Evolutionary conservation across 2,329 filamentous ascomycete genomes (phyloP).

Genomic region (Onygenales sp.): DNA sequence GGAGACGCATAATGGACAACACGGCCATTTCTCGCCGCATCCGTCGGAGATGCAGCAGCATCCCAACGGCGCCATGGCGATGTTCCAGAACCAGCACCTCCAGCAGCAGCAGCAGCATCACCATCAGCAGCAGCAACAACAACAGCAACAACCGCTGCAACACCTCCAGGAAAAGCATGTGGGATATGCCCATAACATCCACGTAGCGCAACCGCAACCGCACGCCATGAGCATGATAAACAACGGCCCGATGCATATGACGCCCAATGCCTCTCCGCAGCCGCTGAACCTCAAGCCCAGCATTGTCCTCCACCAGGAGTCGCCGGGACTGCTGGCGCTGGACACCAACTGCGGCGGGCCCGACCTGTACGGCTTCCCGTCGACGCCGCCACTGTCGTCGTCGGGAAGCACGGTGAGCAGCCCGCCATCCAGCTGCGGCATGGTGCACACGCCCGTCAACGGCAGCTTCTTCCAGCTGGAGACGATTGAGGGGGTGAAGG

Average conservation of each 20-base stretch:
- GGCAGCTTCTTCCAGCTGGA: conserved; percentile 67
- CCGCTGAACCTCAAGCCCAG: conserved; percentile 65
- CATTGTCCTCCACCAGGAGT: conserved; percentile 53
- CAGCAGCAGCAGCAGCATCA: conserved; percentile 33
- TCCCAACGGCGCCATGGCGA: conserved; percentile 9
- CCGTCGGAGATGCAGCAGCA: conserved; percentile 38
- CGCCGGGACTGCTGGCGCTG: conserved; percentile 49
- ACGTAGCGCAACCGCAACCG: conserved; percentile 40
- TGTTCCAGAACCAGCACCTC: conserved; percentile 31
- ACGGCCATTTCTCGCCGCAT: conserved; percentile 64
- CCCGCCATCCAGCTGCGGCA: conserved; percentile 64
- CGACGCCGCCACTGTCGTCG: conserved; percentile 78
- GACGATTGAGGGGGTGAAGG: conserved; percentile 57
- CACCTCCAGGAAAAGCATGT: not conserved
- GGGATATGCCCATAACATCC: conserved; percentile 9
- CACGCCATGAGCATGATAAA: conserved; percentile 24
- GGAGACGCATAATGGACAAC: conserved; percentile 61
- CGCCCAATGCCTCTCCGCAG: conserved; percentile 66
- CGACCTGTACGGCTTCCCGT: conserved; percentile 63
- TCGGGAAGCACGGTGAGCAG: conserved; percentile 79
- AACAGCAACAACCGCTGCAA: conserved; percentile 1
- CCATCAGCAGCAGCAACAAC: conserved; percentile 19
- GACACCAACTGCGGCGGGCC: conserved; percentile 63
- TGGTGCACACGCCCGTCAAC: conserved; percentile 74
- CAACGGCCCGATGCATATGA: conserved; percentile 23